phyloP scores from a whole-genome alignment of 1,139 yeast genomes.

The Geotrichum aggregatum region DNA sequence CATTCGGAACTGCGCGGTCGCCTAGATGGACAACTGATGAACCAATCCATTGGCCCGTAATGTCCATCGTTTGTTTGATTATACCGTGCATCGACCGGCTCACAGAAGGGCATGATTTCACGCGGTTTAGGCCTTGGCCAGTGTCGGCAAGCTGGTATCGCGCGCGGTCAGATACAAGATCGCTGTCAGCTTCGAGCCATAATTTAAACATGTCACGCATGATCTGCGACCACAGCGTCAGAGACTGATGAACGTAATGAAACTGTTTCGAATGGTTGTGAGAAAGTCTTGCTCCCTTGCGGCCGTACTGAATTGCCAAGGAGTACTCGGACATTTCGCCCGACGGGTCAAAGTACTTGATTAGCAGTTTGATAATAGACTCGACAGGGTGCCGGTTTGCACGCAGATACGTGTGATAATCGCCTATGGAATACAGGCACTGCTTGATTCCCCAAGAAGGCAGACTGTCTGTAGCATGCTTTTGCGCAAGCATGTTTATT shows the following conservation, averaged over 20 bases:
- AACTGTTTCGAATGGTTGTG: constrained; percentile 67
- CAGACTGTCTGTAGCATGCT: constrained; percentile 39
- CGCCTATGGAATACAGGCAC: constrained; percentile 67
- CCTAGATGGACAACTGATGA: constrained; percentile 72
- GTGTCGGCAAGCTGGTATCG: constrained; percentile 62
- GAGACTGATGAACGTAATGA: constrained; percentile 64
- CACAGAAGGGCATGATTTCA: constrained; percentile 63
- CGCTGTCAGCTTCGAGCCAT: constrained; percentile 70
- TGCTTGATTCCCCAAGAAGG: constrained; percentile 55
- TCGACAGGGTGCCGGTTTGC: constrained; percentile 62
- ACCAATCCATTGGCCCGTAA: constrained; percentile 67
- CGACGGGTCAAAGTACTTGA: constrained; percentile 45
- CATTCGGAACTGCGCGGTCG: constrained; percentile 75
- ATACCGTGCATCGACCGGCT: constrained; percentile 65
- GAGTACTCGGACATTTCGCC: constrained; percentile 44
- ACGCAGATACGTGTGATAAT: constrained; percentile 65
- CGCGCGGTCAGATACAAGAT: constrained; percentile 45
- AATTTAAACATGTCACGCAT: constrained; percentile 68
- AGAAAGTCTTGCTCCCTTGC: constrained; percentile 61
- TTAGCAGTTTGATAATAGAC: constrained; percentile 53
- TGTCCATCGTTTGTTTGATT: constrained; percentile 55
- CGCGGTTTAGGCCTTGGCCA: constrained; percentile 72
- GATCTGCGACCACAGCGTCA: constrained; percentile 66
- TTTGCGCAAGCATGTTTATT: constrained; percentile 52
- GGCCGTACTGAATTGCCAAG: constrained; percentile 61